Conservation (phyloP, 306 rosid species). For the Vigna nakashimae region DNA sequence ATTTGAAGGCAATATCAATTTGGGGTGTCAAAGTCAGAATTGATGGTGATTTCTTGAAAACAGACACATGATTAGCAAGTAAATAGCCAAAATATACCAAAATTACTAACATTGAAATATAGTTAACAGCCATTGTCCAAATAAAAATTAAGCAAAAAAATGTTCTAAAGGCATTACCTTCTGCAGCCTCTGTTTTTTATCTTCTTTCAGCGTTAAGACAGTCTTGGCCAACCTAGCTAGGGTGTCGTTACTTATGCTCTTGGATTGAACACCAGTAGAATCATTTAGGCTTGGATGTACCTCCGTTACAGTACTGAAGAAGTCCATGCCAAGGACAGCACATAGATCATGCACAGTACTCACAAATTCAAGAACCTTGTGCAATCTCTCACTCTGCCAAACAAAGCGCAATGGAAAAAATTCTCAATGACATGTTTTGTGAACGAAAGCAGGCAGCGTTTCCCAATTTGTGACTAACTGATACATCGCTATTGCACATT, state of each 20-base stretch:
- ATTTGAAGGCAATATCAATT: conserved; percentile 26
- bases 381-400: conserved; percentile 86
- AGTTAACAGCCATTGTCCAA: conserved; percentile 1
- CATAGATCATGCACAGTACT: conserved; percentile 94
- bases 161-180: conserved; percentile 55
- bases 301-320: conserved; percentile 91
- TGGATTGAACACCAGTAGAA: conserved; percentile 87
- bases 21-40: neutral
- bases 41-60: conserved; percentile 17
- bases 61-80: conserved; percentile 20
- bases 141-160: conserved; percentile 11
- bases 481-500: conserved; percentile 37
- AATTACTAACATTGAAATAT: conserved; percentile 23
- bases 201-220: conserved; percentile 71
- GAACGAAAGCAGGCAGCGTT: conserved; percentile 13
- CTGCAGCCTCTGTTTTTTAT: conserved; percentile 80
- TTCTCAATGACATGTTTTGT: conserved; percentile 33
- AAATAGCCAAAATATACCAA: conserved; percentile 7
- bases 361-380: conserved; percentile 89
- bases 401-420: conserved; percentile 43
- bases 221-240: conserved; percentile 88
- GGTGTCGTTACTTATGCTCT: conserved; percentile 95
- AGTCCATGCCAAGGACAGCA: conserved; percentile 97
- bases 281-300: conserved; percentile 98
- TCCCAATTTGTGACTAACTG: conserved; percentile 31